A percentile compares a stretch with the other conserved stretches of the same genome.
Conservation (phyloP, 176 grass and related monocot genomes). For the Zizania latifolia region DNA sequence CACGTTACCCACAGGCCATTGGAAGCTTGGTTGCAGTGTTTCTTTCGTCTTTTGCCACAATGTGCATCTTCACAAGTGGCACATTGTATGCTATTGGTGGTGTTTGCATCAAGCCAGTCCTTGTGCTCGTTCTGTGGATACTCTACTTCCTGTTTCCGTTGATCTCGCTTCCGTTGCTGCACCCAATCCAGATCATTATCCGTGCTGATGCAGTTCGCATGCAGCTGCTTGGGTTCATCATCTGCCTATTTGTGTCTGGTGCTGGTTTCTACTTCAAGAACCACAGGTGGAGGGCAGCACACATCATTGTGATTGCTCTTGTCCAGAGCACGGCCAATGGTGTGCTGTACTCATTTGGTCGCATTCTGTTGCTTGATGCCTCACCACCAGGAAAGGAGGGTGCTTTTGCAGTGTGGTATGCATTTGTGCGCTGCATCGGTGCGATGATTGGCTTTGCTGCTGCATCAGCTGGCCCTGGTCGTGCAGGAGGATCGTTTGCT, state of each 20-base stretch:
- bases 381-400: slow-evolving; percentile 82
- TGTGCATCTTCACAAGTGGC: slow-evolving; percentile 87
- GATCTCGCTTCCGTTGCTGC: slow-evolving; percentile 56
- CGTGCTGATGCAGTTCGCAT: slow-evolving; percentile 76
- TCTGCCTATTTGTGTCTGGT: slow-evolving; percentile 69
- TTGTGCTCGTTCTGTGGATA: slow-evolving; percentile 65
- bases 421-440: slow-evolving; percentile 41
- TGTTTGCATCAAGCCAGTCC: slow-evolving; percentile 70
- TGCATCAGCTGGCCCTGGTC: slow-evolving; percentile 57
- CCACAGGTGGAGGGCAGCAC: slow-evolving; percentile 52
- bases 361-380: slow-evolving; percentile 63
- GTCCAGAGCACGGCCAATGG: slow-evolving; percentile 81
- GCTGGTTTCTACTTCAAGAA: slow-evolving; percentile 79
- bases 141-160: slow-evolving; percentile 81
- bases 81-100: slow-evolving; percentile 72
- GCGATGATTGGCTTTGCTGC: slow-evolving; percentile 62
- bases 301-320: slow-evolving; percentile 62
- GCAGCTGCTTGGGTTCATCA: slow-evolving; percentile 86
- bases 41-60: slow-evolving; percentile 68
- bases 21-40: slow-evolving; percentile 70
- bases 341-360: slow-evolving; percentile 57
- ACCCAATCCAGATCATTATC: slow-evolving; percentile 68
- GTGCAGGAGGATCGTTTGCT: slow-evolving; percentile 50
- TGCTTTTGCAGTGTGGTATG: slow-evolving; percentile 64
- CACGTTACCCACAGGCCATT: slow-evolving; percentile 69